Evolutionary conservation across 2,329 filamentous ascomycete genomes (phyloP).

Genomic region (Clonostachys byssicola): DNA sequence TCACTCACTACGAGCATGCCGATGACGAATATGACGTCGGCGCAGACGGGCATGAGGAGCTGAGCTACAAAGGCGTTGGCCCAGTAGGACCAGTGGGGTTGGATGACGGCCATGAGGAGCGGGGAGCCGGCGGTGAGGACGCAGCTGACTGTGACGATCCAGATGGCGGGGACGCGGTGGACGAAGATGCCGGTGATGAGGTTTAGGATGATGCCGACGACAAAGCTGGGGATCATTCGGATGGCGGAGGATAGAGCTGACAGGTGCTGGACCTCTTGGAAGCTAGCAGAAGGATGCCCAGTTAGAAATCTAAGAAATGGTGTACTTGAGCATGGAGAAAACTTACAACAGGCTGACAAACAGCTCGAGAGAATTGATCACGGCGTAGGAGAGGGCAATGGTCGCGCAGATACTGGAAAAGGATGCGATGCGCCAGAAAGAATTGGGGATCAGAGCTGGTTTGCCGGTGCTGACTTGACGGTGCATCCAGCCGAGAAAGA

Average conservation of each 20-base stretch:
- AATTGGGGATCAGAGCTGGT: slow-evolving; percentile 58
- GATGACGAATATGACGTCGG: slow-evolving; percentile 50
- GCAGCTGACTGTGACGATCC: slow-evolving; percentile 31
- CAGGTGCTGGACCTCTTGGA: slow-evolving; percentile 42
- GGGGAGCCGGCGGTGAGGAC: slow-evolving; percentile 38
- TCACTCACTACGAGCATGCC: slow-evolving; percentile 49
- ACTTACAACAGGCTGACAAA: slow-evolving; percentile 44
- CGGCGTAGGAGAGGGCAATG: slow-evolving; percentile 38
- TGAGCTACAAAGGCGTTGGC: slow-evolving; percentile 35
- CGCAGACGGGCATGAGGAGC: slow-evolving; percentile 32
- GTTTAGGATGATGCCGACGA: slow-evolving; percentile 37
- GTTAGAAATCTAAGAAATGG: background rate
- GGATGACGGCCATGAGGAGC: slow-evolving; percentile 49
- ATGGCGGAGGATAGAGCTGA: slow-evolving; percentile 39
- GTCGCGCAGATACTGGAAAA: slow-evolving; percentile 53
- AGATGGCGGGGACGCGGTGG: slow-evolving; percentile 30
- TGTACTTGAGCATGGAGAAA: too few relatives aligned
- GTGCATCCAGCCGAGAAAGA: slow-evolving; percentile 51
- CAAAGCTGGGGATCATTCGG: slow-evolving; percentile 37
- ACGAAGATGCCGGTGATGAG: slow-evolving; percentile 39
- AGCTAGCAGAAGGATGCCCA: slow-evolving; percentile 22
- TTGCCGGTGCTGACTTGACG: slow-evolving; percentile 35
- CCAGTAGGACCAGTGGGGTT: slow-evolving; percentile 48
- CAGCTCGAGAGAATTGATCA: slow-evolving; percentile 39
- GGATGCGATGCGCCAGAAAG: slow-evolving; percentile 51